Evolutionary conservation across 192 early-diverging fungal genomes (phyloP).

Genomic region (Anaeromyces robustus): DNA sequence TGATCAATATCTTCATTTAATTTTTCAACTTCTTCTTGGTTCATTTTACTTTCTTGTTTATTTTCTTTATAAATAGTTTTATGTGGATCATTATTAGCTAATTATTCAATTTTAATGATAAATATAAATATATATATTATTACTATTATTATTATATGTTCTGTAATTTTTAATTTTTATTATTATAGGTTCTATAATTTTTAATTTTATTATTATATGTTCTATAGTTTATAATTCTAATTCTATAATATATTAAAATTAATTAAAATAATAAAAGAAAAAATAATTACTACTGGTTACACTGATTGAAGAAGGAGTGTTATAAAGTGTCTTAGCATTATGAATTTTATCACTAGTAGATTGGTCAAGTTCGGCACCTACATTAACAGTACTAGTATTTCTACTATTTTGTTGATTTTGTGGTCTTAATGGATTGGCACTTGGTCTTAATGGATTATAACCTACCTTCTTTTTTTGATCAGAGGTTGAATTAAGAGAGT

Average conservation of each 20-base stretch:
- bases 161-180: too few relatives aligned
- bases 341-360: background rate
- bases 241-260: too few relatives aligned
- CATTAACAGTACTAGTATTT: background rate
- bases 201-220: too few relatives aligned
- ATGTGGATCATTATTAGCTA: background rate
- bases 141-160: too few relatives aligned
- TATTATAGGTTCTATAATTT: too few relatives aligned
- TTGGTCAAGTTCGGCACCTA: background rate
- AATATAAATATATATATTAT: too few relatives aligned
- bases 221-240: too few relatives aligned
- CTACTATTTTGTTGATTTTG: background rate
- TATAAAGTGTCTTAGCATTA: background rate
- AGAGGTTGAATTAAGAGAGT: background rate
- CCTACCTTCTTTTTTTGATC: background rate
- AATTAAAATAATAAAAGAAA: too few relatives aligned
- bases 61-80: background rate
- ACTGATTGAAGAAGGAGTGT: background rate
- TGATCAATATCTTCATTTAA: background rate
- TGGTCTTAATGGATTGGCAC: background rate
- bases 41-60: too few relatives aligned
- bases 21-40: background rate
- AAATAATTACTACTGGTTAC: background rate
- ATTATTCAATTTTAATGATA: too few relatives aligned
- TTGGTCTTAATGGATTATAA: background rate